phyloP scores from a whole-genome alignment of 139 green algal genomes.

The Chlorella ohadii region DNA sequence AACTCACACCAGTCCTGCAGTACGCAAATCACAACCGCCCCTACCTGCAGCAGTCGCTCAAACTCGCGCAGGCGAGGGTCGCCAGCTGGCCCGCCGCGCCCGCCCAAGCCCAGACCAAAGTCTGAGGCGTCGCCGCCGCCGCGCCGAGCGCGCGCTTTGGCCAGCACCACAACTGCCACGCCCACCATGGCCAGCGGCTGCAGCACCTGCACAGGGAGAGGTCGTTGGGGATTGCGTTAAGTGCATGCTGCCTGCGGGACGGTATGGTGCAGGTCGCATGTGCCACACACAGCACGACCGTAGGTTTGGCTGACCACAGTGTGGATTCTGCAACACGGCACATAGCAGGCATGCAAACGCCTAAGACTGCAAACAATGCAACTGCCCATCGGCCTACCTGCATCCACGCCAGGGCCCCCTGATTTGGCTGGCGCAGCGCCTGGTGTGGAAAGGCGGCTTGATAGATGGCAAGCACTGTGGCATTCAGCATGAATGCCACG shows the following conservation, averaged over 20 bases:
- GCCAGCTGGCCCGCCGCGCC: neutral
- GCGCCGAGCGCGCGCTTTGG: neutral
- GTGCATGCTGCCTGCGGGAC: no score
- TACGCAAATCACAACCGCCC: no score
- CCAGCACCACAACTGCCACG: conserved; percentile 30
- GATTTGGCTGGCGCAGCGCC: neutral
- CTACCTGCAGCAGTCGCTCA: conserved; percentile 28
- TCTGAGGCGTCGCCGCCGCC: neutral
- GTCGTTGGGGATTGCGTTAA: no score
- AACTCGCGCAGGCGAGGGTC: conserved; percentile 24
- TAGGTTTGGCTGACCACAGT: no score
- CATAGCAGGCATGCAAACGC: no score
- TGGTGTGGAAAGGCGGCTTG: conserved; percentile 11
- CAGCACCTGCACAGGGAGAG: conserved; percentile 21
- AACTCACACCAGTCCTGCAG: no score
- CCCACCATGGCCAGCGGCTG: conserved; percentile 18
- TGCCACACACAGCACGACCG: no score
- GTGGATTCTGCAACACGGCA: no score
- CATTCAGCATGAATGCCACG: conserved; percentile 1
- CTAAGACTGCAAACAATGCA: no score
- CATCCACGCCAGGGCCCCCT: conserved; percentile 18
- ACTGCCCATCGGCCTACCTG: neutral
- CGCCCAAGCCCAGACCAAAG: neutral
- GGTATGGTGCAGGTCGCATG: no score
- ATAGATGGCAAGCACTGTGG: neutral